Base-by-base conservation (phyloP, 2,329 filamentous ascomycete genomes). In the Aspergillus persii region DNA sequence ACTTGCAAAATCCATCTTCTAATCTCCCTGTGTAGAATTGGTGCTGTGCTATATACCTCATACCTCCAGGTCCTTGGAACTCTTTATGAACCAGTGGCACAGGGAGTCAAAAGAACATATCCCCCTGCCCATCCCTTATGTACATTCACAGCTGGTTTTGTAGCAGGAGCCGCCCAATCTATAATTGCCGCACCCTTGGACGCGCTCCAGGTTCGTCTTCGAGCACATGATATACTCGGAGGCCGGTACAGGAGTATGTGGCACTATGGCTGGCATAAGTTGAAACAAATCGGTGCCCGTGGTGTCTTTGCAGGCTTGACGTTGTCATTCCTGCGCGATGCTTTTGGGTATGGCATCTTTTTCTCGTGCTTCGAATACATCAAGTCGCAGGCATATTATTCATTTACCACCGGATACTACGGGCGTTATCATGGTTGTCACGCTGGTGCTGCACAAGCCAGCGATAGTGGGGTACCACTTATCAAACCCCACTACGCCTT, bases 301-400 rank as follows among this genome's bases (percentile, higher is more conserved):
- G 86, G 86, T 26, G 79, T 88, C 23, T 87, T 87, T 65, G 85
- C 85, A 3, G 86, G 86, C n/a, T 88, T 81, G 79, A 77, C 80
- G 3, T 71, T 88, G 3, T 84, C 82, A 0, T 80, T 88, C 47
- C 41, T 86, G 31, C 86, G 86, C 61, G 86, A 89, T 66, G 80
- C 83, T 1, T 76, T 87, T 39, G 86, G 86, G 8, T 84, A 82
- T 51, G 86, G 82, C 2, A 72, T 85, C 15, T 89, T 89, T 75
- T 89, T 89, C 70, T 79, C 80, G 50, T 81, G 81, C 0, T 89
- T 89, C 62, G 86, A 89, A 69, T 86, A 81, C 33, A 75, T 88
- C 67, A 89, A 89, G 66, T 81, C 81, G 39, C 86, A 88, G 66
- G 79, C 76, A 18, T 88, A 87, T 69, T 87, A 87, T 70, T 78